Percentiles rank a stretch among this genome's conserved stretches.
phyloP scores from a whole-genome alignment of 2,329 filamentous ascomycete species.

The Decorospora gaudefroyi region DNA sequence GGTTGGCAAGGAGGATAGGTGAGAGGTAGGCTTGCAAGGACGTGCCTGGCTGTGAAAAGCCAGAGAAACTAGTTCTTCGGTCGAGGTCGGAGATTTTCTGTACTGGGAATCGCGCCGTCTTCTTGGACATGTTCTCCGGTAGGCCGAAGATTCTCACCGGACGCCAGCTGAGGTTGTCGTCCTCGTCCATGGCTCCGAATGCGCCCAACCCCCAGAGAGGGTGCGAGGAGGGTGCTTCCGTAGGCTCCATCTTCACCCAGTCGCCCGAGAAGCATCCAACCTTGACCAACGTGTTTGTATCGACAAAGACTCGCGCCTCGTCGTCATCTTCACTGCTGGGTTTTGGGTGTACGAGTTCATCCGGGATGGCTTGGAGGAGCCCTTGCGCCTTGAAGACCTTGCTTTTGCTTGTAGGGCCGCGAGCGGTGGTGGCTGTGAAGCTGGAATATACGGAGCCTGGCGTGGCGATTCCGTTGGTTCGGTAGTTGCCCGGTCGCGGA shows the following conservation, averaged over 20 bases:
- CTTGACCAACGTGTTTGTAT: conserved; percentile 80
- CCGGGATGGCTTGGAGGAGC: conserved; percentile 70
- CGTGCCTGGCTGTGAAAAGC: conserved; percentile 31
- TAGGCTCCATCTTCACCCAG: conserved; percentile 84
- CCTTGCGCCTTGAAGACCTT: conserved; percentile 85
- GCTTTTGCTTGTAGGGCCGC: conserved; percentile 68
- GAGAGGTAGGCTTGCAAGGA: conserved; percentile 69
- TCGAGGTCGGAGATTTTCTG: conserved; percentile 47
- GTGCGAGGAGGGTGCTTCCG: conserved; percentile 71
- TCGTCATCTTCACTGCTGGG: conserved; percentile 85
- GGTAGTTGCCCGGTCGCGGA: conserved; percentile 72
- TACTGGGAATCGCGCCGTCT: conserved; percentile 59
- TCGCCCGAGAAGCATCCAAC: conserved; percentile 97
- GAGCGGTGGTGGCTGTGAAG: conserved; percentile 81
- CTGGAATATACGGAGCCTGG: conserved; percentile 89
- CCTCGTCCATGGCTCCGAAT: conserved; percentile 67
- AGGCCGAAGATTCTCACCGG: conserved; percentile 88
- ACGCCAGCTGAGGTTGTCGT: conserved; percentile 70
- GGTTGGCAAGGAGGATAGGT: conserved; percentile 82
- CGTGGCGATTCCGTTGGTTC: conserved; percentile 74
- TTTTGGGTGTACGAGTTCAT: conserved; percentile 82
- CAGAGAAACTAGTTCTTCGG: conserved; percentile 57
- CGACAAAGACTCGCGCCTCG: conserved; percentile 84
- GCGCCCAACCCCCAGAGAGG: conserved; percentile 71
- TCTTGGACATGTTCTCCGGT: conserved; percentile 69